Base-by-base conservation (phyloP, 371 early-diverging fungal genomes). In the Fennellomyces sp. region DNA sequence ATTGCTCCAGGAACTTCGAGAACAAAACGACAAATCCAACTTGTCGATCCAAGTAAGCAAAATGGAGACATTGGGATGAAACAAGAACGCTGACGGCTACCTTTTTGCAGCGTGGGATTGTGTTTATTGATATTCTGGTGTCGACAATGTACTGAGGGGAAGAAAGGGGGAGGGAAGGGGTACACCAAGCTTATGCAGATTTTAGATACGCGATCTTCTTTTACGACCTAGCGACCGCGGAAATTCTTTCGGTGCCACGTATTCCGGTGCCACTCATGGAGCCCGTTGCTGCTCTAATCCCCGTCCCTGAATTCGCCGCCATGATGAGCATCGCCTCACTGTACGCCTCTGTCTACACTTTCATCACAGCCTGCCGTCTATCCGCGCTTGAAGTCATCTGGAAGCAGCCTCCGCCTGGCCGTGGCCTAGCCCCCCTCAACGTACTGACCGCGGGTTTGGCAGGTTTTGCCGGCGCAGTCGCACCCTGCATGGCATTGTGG, bases 21-120 rank as follows among this genome's bases (percentile, higher is more conserved):
- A 49, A 15, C 69, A 72, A 52, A 75, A 75, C 45, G 66, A 69
- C 27, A 56, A 26, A 45, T 72, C 76, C 26, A 75, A 75, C 39
- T 30, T 68, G 10, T 49, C 52, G 7, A 74, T 74, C 21, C 71
- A 71, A 48, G 74, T 68, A 67, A 33, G 33, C 27, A 21, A 3
- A 41, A 41, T 13, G n/a, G 5, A 7, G 5, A 17, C 10, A 26
- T 2, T 27, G 19, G 7, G 19, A 0, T 10, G 19, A 3, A 6
- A 17, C 29, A 4, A 29, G 49, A 23, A 57, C 19, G 23, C 3
- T 6, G 17, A 31, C 8, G 11, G 13, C 21, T 48, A 21, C 19
- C 41, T 41, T 41, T 10, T 13, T 41, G 12, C n/a, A 72, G 69
- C 56, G 62, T 55, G 69, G 73, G 13, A 39, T 73, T 7, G 39